Conservation (phyloP, 1,284 basidiomycete genomes). For the Sporisorium exsertum region DNA sequence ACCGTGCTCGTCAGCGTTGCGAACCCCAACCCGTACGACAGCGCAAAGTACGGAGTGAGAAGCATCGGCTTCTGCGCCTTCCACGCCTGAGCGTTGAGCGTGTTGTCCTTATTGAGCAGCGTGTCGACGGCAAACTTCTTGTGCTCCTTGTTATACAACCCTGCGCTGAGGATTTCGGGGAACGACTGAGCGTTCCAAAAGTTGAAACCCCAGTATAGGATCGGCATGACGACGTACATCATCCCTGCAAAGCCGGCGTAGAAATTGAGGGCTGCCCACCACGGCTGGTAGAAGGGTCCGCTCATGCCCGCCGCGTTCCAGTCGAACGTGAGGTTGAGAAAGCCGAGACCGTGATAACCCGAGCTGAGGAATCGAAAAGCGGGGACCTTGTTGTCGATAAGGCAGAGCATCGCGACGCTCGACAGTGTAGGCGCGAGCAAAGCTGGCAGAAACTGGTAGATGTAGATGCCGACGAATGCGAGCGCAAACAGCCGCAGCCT, state of each 20-base stretch:
- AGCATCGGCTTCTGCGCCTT: constrained; percentile 70
- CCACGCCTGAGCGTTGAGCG: constrained; percentile 71
- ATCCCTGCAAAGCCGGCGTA: constrained; percentile 68
- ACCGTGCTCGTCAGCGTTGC: constrained; percentile 72
- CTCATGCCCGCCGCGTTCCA: constrained; percentile 72
- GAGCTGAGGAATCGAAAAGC: constrained; percentile 71
- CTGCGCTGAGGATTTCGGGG: constrained; percentile 70
- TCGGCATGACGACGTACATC: constrained; percentile 72
- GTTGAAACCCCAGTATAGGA: constrained; percentile 70
- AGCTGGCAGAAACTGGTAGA: constrained; percentile 72
- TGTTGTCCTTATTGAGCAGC: constrained; percentile 67
- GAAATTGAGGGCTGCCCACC: constrained; percentile 71
- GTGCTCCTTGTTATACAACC: constrained; percentile 67
- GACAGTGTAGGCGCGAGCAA: constrained; percentile 72
- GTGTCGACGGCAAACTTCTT: constrained; percentile 57
- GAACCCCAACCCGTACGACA: constrained; percentile 71
- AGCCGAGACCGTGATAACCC: constrained; percentile 73
- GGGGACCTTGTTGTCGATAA: constrained; percentile 70
- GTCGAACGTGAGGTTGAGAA: constrained; percentile 72
- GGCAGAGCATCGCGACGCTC: constrained; percentile 72
- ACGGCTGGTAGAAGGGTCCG: constrained; percentile 72
- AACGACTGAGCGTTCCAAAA: constrained; percentile 70
- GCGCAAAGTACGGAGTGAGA: constrained; percentile 72
- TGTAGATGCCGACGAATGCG: constrained; percentile 70
- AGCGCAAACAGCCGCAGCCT: constrained; percentile 71